These are phyloP conservation scores for Pelargonium citronellum DNA, from an alignment of 441 rosid genomes.

Conservation along the genomic window DNA sequence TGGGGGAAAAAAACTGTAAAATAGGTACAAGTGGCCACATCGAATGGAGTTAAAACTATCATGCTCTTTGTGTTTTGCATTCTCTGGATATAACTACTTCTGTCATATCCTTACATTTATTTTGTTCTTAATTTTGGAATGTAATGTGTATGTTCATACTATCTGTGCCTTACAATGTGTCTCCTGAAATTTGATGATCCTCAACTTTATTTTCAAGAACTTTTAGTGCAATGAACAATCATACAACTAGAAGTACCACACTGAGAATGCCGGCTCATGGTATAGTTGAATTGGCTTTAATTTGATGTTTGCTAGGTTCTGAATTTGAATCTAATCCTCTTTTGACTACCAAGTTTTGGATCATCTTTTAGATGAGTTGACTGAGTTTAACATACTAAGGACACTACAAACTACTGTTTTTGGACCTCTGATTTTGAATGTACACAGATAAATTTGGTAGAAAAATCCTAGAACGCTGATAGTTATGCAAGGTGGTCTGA, in stretches of 20 bases:
- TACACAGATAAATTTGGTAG: not conserved
- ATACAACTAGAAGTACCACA: not conserved
- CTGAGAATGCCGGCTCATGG: not conserved
- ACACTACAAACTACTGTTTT: not conserved
- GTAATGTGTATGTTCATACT: not conserved
- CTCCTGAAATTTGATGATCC: slow-evolving; percentile 1
- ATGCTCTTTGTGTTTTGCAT: not conserved
- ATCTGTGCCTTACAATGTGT: not conserved
- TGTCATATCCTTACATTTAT: not conserved
- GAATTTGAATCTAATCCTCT: not conserved
- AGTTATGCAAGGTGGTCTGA: not conserved
- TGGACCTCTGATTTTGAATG: not conserved
- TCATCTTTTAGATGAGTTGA: not conserved
- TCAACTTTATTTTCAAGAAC: not conserved
- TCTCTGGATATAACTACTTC: not conserved
- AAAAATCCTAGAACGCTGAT: not conserved
- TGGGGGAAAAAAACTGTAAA: not conserved
- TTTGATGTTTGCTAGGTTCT: too few species aligned
- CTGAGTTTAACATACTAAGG: not conserved
- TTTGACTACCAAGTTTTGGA: not conserved
- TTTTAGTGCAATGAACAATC: slow-evolving; percentile 2
- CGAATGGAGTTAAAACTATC: not conserved
- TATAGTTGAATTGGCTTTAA: not conserved
- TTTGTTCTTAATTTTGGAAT: not conserved
- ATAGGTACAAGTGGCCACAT: not conserved